Base-by-base conservation (phyloP, 1,284 basidiomycete species). In the Ceraceosorus bombacis region DNA sequence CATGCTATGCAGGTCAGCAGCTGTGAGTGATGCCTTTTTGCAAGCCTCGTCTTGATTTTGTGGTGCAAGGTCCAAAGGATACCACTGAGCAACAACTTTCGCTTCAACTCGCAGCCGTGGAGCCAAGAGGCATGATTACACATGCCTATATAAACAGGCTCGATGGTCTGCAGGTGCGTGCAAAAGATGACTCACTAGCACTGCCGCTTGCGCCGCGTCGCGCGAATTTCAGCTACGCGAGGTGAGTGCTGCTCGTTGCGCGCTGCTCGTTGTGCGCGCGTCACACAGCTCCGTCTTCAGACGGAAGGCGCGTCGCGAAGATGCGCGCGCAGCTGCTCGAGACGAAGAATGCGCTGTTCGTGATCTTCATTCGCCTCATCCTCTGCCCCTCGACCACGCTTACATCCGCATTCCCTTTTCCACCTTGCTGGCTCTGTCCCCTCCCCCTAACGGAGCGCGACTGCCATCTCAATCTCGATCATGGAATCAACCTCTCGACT, bases 401-500 rank as follows among this genome's bases (percentile, higher is more conserved):
- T 27, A 27, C 1, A 27, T 3, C 27, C 27, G 27, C 27, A 3
- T 27, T 27, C 3, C 27, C 27, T 27, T 27, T 27, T 27, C 27
- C 3, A 27, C 27, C 27, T 27, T 27, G 27, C 27, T 3, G 27
- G 27, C 27, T 4, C 9, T 46, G 15, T 15, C 4, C 43, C 15
- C 43, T 10, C 43, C 43, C 10, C 10, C 43, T n/a, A 46, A 10
- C 43, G 10, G 10, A 46, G 10, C 43, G 43, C 10, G 8, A 8
- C 8, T 8, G 41, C 41, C 41, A n/a, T n/a, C 43, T 1, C 43
- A 46, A 27, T 3, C 43, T 2, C 50, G 38, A 53, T 27, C 15
- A 61, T 61, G 59, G 59, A 61, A 37, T 48, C 59, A 2, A 13
- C 58, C 46, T n/a, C 57, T 8, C 57, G 58, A 53, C 59, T 61